Evolutionary conservation across 2,329 filamentous ascomycete species (phyloP), one percentile per base, ranked within the genome.

Genomic region (Pestalotiopsis sp.): DNA sequence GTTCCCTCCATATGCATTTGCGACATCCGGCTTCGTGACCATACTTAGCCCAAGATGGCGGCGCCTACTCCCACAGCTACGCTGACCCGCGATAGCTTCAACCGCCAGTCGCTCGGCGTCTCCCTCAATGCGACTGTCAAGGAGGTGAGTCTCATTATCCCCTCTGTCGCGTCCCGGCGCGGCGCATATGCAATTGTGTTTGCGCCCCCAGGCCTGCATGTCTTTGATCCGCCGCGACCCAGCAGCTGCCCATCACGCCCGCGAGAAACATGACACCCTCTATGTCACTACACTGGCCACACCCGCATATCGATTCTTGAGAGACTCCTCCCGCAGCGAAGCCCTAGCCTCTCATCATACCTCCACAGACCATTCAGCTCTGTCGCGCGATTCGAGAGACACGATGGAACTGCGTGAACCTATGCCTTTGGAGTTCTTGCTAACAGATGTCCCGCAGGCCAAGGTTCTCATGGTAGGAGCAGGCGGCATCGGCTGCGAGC

Each of bases 401-500:
- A 71, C 68, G 49, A 75, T 76, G 72, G 71, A 69, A 38, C 12
- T 58, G 56, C 31, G 49, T 52, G 12, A 36, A 31, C 38, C 27
- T 13, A 27, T 23, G 20, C 68, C 72, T 36, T 41, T 61, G 31
- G 63, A 67, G 31, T 68, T 70, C 38, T 62, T 70, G 76, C 82
- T 84, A 76, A 85, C 77, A 57, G 57, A 70, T 64, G 59, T 67
- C 68, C 72, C 70, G 70, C 82, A 97, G 94, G 89, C 94, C 70
- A 92, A 91, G 72, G 92, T 98, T 66, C 87, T 99, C 69, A 94
- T 99, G 86, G 95, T 99, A 68, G 96, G 96, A 76, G 96, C 96
- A 68, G 96, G 96, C 71, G 96, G 96, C 71, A 99, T 99, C 78
- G 96, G 96, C 75, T 99, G 96, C 83, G 96, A 99, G 83, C 87